Evolutionary conservation across 2,329 filamentous ascomycete genomes (phyloP).

Genomic region (Cladophialophora carrionii): DNA sequence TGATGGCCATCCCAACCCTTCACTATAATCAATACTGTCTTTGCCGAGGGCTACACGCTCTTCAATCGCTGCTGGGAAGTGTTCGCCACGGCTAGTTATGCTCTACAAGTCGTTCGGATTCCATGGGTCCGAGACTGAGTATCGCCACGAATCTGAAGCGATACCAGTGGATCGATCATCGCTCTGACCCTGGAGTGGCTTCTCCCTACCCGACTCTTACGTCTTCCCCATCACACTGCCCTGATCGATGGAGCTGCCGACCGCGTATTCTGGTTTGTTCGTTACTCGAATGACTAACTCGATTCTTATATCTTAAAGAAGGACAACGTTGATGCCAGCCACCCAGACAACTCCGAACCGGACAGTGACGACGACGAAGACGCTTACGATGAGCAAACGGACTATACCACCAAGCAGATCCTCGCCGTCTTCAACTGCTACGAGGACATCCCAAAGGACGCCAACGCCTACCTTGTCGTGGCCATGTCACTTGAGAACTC

Average conservation of each 20-base stretch:
- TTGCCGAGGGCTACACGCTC: not conserved
- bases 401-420: constrained; percentile 9
- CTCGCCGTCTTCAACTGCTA: constrained; percentile 6
- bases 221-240: not conserved
- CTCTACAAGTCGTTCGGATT: not conserved
- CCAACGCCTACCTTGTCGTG: constrained; percentile 3
- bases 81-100: not conserved
- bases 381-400: not conserved
- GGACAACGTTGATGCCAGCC: not conserved
- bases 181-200: not conserved
- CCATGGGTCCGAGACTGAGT: not conserved
- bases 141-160: not conserved
- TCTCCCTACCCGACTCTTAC: not conserved
- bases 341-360: not conserved
- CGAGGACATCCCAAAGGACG: constrained; percentile 11
- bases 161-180: not conserved
- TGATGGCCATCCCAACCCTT: not conserved
- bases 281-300: constrained; percentile 2
- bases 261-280: not conserved
- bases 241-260: not conserved
- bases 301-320: not conserved
- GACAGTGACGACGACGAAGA: not conserved
- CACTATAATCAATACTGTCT: not conserved
- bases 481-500: constrained; percentile 6
- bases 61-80: not conserved